Base-by-base conservation (phyloP, 495 filamentous ascomycete species). In the Daldinia grandis region DNA sequence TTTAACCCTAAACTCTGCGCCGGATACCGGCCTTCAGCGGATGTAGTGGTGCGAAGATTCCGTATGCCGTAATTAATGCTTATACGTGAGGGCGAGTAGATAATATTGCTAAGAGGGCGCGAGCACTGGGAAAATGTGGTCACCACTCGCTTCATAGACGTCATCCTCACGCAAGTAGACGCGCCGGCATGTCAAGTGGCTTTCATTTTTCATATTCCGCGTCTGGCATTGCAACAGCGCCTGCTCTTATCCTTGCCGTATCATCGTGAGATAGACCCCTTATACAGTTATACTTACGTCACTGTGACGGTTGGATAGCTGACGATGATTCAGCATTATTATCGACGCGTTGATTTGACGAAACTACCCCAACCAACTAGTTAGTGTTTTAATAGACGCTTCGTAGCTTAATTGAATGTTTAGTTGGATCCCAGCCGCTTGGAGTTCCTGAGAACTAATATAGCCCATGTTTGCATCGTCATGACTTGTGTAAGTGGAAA, bases 91-190 rank as follows among this genome's bases (percentile, higher is more conserved):
- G 14, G 4, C 33, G 4, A 30, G 27, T 5, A 21, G 24, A 37
- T 24, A 31, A 30, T 58, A 8, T 31, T 21, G 27, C 54, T 28
- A 38, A 58, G 54, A 12, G 54, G 55, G 4, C 63, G 38, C 14
- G 37, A 51, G 54, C 19, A 31, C 42, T 30, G 40, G 17, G 55
- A 40, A 12, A 51, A 59, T 66, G 63, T 42, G 63, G 54, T 59
- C 63, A 66, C 63, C 55, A 66, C 63, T 66, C n/a, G 63, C 54
- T 59, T 51, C 53, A 50, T 58, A 53, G 63, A 59, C 63, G 63
- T 66, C 63, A 66, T 66, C 2, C 54, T 59, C 40, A 59, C 63
- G 63, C 54, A 66, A 58, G 30, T 53, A 28, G 31, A 58, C 5
- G 31, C 25, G 10, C 8, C 42, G 30, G n/a, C 49, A 56, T 59